A percentile compares a stretch with the other conserved stretches of the same genome.
These are phyloP conservation scores for Aristolochia contorta DNA, from an alignment of 164 flowering plant genomes.

Conservation along the genomic window DNA sequence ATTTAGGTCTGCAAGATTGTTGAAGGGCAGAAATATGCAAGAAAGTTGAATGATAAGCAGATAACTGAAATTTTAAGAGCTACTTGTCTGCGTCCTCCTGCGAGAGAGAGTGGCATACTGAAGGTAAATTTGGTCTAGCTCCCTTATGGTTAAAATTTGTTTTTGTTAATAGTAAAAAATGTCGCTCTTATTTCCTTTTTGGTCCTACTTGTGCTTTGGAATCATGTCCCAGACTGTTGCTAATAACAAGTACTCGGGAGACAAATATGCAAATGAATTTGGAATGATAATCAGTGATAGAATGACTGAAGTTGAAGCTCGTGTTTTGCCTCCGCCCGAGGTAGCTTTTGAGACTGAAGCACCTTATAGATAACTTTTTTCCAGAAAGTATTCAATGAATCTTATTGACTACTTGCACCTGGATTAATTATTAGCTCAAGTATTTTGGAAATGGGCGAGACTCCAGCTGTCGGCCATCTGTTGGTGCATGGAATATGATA, in stretches of 20 bases:
- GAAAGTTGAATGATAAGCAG: slow-evolving; percentile 58
- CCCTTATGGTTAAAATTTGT: background rate
- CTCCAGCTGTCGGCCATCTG: slow-evolving; percentile 32
- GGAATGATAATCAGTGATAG: slow-evolving; percentile 37
- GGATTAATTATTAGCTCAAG: slow-evolving; percentile 35
- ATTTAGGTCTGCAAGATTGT: slow-evolving; percentile 48
- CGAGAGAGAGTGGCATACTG: slow-evolving; percentile 26
- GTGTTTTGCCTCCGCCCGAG: slow-evolving; percentile 67
- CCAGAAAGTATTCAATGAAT: background rate
- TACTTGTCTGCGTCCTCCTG: slow-evolving; percentile 54
- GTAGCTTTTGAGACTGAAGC: slow-evolving; percentile 19
- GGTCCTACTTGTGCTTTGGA: background rate
- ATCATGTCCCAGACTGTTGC: slow-evolving; percentile 30
- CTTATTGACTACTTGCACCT: background rate
- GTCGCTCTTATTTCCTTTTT: background rate
- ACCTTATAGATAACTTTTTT: background rate
- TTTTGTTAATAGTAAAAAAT: background rate
- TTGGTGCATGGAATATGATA: slow-evolving; percentile 97
- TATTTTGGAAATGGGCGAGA: slow-evolving; percentile 58
- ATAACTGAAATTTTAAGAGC: slow-evolving; percentile 48
- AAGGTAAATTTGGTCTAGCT: slow-evolving; percentile 17
- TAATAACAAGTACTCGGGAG: slow-evolving; percentile 18
- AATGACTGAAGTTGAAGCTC: slow-evolving; percentile 44
- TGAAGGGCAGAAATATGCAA: slow-evolving; percentile 49
- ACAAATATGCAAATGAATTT: slow-evolving; percentile 42